Conservation (phyloP, 768 basidiomycete genomes). For the Pulveroboletus sp. region DNA sequence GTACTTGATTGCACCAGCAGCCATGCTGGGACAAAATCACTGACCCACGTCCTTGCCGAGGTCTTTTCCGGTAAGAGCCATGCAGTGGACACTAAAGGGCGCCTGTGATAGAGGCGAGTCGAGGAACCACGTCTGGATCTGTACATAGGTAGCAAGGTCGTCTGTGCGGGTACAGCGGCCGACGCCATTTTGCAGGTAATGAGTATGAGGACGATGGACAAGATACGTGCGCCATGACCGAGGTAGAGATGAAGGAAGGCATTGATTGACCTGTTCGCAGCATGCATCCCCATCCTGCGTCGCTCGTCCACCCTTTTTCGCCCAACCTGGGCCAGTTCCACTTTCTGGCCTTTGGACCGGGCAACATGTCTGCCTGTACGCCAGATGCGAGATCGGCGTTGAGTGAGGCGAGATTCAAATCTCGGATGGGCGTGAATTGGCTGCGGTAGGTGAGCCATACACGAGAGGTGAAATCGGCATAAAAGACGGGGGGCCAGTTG, state of each 20-base stretch:
- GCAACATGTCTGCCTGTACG: constrained; percentile 33
- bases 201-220: constrained; percentile 7
- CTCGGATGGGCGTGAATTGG: constrained; percentile 79
- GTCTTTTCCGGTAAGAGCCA: constrained; percentile 93
- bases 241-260: constrained; percentile 74
- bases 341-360: constrained; percentile 45
- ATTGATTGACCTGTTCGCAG: constrained; percentile 85
- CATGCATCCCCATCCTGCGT: constrained; percentile 94
- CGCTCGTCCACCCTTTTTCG: constrained; percentile 80
- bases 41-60: constrained; percentile 94
- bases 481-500: constrained; percentile 81
- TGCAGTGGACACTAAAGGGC: constrained; percentile 94
- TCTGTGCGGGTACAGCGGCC: constrained; percentile 61
- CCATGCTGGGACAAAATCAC: constrained; percentile 98
- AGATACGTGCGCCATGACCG: constrained; percentile 53
- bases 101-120: constrained; percentile 81
- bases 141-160: constrained; percentile 84
- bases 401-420: constrained; percentile 47
- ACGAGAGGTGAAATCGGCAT: constrained; percentile 83
- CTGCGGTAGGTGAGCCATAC: constrained; percentile 93
- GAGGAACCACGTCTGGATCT: constrained; percentile 92
- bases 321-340: constrained; percentile 65
- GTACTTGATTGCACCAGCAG: constrained; percentile 94
- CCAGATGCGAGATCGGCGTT: constrained; percentile 34
- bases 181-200: constrained; percentile 70